These are phyloP conservation scores for Candida albicans DNA, from an alignment of 1,139 yeast species.

Conservation along the genomic window DNA sequence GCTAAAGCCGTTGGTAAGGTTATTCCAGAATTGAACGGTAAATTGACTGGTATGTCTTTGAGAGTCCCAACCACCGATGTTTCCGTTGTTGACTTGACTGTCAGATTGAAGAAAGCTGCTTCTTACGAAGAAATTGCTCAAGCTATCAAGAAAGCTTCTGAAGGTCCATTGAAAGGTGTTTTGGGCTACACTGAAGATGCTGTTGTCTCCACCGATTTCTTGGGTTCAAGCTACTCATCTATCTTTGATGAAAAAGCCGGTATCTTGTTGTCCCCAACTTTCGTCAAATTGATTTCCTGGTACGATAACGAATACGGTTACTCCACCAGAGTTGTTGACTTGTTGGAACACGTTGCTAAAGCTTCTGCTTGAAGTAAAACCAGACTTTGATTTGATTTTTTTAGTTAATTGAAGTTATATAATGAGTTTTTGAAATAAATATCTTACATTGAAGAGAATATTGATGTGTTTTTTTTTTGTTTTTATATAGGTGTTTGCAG, in stretches of 20 bases:
- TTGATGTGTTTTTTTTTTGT: background rate
- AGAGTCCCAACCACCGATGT: conserved; percentile 89
- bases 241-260: conserved; percentile 86
- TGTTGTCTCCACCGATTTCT: conserved; percentile 83
- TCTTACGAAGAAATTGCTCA: conserved; percentile 75
- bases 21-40: conserved; percentile 83
- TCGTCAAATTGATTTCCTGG: conserved; percentile 86
- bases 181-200: conserved; percentile 85
- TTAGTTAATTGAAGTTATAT: background rate
- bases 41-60: conserved; percentile 85
- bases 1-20: conserved; percentile 93
- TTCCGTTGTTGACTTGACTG: conserved; percentile 55
- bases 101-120: conserved; percentile 64
- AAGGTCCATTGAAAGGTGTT: conserved; percentile 71
- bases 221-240: conserved; percentile 75
- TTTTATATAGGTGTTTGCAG: no score
- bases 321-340: conserved; percentile 90
- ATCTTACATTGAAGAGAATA: background rate
- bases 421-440: background rate
- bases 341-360: conserved; percentile 72
- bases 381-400: conserved; percentile 7
- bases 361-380: conserved; percentile 29
- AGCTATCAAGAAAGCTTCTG: conserved; percentile 68
- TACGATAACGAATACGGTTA: conserved; percentile 91
- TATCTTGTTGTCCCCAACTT: conserved; percentile 76